Base-by-base conservation (phyloP, 2,329 filamentous ascomycete genomes). In the Ceratocystis lukuohia region DNA sequence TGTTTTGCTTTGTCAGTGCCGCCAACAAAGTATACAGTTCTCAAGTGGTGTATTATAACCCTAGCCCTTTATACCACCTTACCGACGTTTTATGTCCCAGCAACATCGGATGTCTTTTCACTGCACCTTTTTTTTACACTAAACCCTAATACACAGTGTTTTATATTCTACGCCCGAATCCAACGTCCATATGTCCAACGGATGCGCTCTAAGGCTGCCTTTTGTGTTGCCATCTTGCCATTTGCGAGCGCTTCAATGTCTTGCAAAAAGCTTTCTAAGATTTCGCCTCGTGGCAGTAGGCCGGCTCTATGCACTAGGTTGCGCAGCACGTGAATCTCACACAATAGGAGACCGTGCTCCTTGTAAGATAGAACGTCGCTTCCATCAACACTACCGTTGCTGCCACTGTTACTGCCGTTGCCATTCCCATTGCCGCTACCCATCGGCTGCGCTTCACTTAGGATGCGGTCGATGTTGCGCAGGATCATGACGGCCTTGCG, bases 151-250 rank as follows among this genome's bases (percentile, higher is more conserved):
- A 12, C 22, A 5, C 5, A 20, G 7, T 28, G 46, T 30, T 25
- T 12, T 20, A 33, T 7, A 20, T 56, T 20, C n/a, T 15, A 68
- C 7, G 67, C 61, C 46, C 67, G 76, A 64, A 89, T 73, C 88
- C 88, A 96, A 73, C 86, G 87, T 1, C 84, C 84, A 78, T 96
- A 97, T 3, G 88, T 88, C 93, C 94, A 97, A 69, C 89, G 82
- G 70, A 97, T 91, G 68, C 94, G 82, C 71, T 92, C 85, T 65
- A 96, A 77, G 56, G 93, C 88, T 73, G 84, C 87, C 68, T 86
- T 81, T 78, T 97, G 93, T 71, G 86, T 82, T 71, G 86, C 82
- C 2, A 91, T 90, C 71, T 85, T 87, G 70, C 93, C 85, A 73
- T 96, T 91, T 22, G 90, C 85, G 62, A 99, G 79, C 72, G 96